phyloP scores from a whole-genome alignment of 805 yeast species.

The Spathaspora gorwiae region DNA sequence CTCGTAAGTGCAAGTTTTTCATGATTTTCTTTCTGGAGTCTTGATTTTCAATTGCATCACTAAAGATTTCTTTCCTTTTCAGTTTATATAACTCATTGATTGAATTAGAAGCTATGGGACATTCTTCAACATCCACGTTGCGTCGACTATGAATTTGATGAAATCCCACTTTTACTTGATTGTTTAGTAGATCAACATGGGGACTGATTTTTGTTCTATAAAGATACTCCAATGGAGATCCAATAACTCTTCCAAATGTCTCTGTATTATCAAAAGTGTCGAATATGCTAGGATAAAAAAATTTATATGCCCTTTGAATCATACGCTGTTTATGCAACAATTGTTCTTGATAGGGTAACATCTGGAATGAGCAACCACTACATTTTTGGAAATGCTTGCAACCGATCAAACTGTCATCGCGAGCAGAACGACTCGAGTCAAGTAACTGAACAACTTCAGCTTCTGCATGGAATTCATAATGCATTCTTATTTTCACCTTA shows the following conservation, averaged over 20 bases:
- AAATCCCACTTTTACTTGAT: constrained; percentile 22
- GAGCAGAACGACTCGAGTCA: constrained; percentile 2
- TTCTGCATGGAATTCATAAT: constrained; percentile 28
- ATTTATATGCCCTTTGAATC: constrained; percentile 31
- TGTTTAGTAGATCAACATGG: constrained; percentile 14
- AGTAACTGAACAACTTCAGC: constrained; percentile 18
- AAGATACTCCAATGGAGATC: constrained; percentile 34
- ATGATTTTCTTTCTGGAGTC: neutral
- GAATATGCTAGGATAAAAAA: constrained; percentile 25
- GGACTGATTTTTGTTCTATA: constrained; percentile 42
- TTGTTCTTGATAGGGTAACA: constrained; percentile 37
- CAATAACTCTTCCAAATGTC: constrained; percentile 22
- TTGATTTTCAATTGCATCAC: neutral
- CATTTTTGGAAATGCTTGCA: constrained; percentile 36
- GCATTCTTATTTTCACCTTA: constrained; percentile 22
- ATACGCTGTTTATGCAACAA: constrained; percentile 24
- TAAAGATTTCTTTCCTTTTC: constrained; percentile 10
- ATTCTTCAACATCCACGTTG: constrained; percentile 29
- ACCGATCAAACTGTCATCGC: constrained; percentile 23
- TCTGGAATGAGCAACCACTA: constrained; percentile 41
- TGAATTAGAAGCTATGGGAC: constrained; percentile 32
- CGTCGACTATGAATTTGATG: constrained; percentile 19
- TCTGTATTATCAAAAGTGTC: constrained; percentile 2
- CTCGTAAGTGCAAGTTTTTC: constrained; percentile 24
- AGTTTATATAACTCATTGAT: constrained; percentile 23